Evolutionary conservation across 2,329 filamentous ascomycete genomes (phyloP).

Genomic region (Coleophoma cylindrospora): DNA sequence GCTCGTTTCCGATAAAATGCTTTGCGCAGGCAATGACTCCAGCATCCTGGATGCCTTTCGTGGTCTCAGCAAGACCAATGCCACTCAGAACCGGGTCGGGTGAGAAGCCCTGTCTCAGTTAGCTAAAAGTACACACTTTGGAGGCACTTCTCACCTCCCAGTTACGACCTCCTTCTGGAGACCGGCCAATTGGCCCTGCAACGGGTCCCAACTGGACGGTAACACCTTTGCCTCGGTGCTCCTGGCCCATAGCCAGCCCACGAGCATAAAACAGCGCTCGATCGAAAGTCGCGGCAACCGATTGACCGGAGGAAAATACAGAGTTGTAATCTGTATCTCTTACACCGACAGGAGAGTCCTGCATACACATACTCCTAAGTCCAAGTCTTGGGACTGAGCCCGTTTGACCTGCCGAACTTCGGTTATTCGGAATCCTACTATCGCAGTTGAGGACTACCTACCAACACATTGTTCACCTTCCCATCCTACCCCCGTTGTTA

Average conservation of each 20-base stretch:
- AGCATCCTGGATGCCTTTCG: conserved; percentile 75
- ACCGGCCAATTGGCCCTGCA: conserved; percentile 65
- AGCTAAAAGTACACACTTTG: conserved; percentile 29
- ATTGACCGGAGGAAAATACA: conserved; percentile 66
- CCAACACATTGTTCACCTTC: conserved; percentile 4
- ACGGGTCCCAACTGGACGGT: conserved; percentile 70
- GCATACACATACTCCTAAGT: conserved; percentile 26
- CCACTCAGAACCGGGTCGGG: conserved; percentile 73
- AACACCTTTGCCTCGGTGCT: conserved; percentile 70
- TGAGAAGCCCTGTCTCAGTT: conserved; percentile 49
- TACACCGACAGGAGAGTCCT: conserved; percentile 26
- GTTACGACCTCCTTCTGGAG: conserved; percentile 66
- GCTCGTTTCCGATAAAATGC: conserved; percentile 67
- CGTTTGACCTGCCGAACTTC: conserved; percentile 22
- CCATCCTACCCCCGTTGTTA: conserved; percentile 72
- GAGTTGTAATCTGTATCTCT: conserved; percentile 59
- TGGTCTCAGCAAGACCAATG: conserved; percentile 64
- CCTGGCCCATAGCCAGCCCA: conserved; percentile 44
- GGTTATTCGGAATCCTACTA: conserved; percentile 14
- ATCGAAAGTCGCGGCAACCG: conserved; percentile 67
- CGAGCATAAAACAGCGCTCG: conserved; percentile 50
- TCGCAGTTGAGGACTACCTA: conserved; percentile 1
- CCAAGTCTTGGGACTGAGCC: conserved; percentile 24
- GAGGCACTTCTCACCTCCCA: conserved; percentile 63
- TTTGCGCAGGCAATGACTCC: conserved; percentile 82